A percentile compares a stretch with the other conserved stretches of the same genome.
Evolutionary conservation across 495 filamentous ascomycete genomes (phyloP).

Genomic region (Penicillium samsonianum): DNA sequence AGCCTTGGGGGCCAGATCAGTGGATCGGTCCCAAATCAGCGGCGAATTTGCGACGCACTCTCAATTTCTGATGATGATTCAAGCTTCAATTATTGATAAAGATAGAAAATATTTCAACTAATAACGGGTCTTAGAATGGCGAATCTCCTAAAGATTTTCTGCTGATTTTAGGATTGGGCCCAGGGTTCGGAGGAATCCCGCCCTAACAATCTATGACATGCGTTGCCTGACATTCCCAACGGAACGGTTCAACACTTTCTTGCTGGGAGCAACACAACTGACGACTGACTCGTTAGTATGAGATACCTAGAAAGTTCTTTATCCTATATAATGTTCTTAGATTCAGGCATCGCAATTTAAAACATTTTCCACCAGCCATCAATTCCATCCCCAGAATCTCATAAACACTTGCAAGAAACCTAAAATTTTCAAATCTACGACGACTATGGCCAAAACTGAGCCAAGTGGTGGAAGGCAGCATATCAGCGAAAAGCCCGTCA

Average conservation of each 20-base stretch:
- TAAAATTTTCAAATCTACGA: neutral
- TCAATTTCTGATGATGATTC: neutral
- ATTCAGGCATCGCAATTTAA: neutral
- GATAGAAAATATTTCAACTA: neutral
- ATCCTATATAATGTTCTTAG: neutral
- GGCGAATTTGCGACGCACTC: neutral
- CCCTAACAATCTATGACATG: neutral
- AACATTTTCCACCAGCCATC: neutral
- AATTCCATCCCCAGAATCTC: neutral
- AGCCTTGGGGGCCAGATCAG: neutral
- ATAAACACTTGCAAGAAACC: neutral
- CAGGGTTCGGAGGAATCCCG: neutral
- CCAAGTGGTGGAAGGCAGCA: slow-evolving; percentile 32
- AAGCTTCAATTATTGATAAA: neutral
- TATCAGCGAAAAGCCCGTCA: slow-evolving; percentile 62
- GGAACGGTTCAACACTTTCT: slow-evolving; percentile 15
- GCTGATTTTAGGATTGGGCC: neutral
- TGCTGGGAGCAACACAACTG: slow-evolving; percentile 4
- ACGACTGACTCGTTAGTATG: neutral
- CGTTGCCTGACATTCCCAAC: slow-evolving; percentile 12
- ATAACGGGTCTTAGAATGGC: neutral
- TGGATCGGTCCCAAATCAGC: neutral
- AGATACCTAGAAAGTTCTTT: neutral
- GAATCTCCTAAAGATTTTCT: neutral
- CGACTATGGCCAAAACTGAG: slow-evolving; percentile 10